Percentiles rank a stretch among this genome's conserved stretches.
These are phyloP conservation scores for Coriolopsis trogii DNA, from an alignment of 1,284 basidiomycete genomes.

Conservation along the genomic window DNA sequence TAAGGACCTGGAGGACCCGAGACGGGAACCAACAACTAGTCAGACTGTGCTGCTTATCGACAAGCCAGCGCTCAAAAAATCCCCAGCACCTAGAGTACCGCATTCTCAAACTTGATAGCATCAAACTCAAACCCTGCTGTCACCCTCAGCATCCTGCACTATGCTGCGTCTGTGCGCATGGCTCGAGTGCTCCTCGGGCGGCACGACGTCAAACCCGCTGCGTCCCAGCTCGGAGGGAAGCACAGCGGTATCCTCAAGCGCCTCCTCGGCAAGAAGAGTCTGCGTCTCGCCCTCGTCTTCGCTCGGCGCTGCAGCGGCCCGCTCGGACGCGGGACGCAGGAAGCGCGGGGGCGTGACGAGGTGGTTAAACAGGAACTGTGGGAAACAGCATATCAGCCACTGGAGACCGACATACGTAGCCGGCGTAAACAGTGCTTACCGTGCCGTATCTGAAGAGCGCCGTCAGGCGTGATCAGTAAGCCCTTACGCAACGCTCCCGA, in stretches of 20 bases:
- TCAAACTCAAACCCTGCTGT: constrained; percentile 5
- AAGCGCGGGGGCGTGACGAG: constrained; percentile 67
- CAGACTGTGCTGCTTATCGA: too few relatives aligned
- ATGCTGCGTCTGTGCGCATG: constrained; percentile 7
- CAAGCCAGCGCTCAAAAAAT: too few relatives aligned
- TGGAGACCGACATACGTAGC: neutral
- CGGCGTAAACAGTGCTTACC: constrained; percentile 20
- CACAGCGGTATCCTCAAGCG: constrained; percentile 71
- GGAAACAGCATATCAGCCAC: constrained; percentile 7
- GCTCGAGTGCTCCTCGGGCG: constrained; percentile 34
- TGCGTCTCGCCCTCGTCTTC: constrained; percentile 54
- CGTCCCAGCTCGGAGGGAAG: constrained; percentile 75
- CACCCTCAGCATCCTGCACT: constrained; percentile 1
- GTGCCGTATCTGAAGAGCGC: constrained; percentile 35
- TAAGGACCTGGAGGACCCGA: too few relatives aligned
- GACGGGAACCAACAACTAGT: too few relatives aligned
- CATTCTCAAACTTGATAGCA: too few relatives aligned
- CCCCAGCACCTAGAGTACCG: too few relatives aligned
- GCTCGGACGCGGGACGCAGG: constrained; percentile 44
- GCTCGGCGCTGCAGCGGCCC: constrained; percentile 26
- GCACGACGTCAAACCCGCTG: constrained; percentile 72
- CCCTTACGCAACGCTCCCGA: constrained; percentile 10
- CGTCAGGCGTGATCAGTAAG: neutral
- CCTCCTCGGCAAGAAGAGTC: constrained; percentile 42
- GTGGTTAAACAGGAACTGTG: constrained; percentile 75